Percentiles rank a stretch among this genome's conserved stretches.
Conservation (phyloP, 495 filamentous ascomycete genomes). For the Xylaria cubensis region DNA sequence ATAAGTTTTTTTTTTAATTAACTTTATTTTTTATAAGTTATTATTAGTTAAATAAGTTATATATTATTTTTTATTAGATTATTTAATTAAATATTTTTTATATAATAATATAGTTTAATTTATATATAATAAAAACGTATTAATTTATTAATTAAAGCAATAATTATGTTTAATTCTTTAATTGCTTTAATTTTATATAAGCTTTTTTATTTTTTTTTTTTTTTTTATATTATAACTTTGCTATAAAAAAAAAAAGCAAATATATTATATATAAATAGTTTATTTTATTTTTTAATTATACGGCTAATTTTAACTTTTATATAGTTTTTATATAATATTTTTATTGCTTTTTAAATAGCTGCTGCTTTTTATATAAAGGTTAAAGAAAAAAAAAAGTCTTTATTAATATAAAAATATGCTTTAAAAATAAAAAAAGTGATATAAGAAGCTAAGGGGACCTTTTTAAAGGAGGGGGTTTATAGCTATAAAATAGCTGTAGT, state of each 20-base stretch:
- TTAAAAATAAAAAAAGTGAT: no score
- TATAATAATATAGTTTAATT: constrained; percentile 15
- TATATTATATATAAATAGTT: not conserved
- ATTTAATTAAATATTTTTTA: not conserved
- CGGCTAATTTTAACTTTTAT: not conserved
- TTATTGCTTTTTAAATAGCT: not conserved
- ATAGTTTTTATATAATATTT: not conserved
- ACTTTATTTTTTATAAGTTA: no score
- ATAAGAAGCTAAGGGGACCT: no score
- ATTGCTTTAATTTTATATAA: constrained; percentile 16
- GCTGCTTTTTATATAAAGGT: not conserved
- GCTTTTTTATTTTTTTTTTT: constrained; percentile 1
- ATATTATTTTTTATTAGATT: not conserved
- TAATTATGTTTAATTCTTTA: constrained; percentile 12
- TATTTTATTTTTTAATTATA: not conserved
- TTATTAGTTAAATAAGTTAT: no score
- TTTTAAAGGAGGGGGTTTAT: no score
- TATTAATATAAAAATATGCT: not conserved
- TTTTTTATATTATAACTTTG: constrained; percentile 9
- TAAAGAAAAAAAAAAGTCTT: not conserved
- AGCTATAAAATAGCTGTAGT: no score
- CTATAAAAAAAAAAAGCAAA: not conserved
- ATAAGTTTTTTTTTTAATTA: no score
- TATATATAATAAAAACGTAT: constrained; percentile 7
- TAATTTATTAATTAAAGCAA: not conserved